Conservation (phyloP, 2,329 filamentous ascomycete genomes). For the Neopestalotiopsis sp. region DNA sequence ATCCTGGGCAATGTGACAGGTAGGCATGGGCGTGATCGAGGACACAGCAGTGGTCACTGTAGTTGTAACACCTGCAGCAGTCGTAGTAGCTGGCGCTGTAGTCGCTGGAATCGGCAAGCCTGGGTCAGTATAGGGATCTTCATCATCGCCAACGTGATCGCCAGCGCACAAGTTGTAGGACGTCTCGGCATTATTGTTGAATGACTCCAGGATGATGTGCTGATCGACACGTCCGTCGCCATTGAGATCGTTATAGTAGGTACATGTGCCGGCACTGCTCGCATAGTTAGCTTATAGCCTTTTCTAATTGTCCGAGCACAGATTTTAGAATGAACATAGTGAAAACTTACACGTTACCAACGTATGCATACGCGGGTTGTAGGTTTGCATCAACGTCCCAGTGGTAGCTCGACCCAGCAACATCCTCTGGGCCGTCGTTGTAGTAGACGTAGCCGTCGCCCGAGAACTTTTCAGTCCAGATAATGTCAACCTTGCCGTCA, state of each 20-base stretch:
- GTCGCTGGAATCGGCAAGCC: neutral
- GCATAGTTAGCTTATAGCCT: neutral
- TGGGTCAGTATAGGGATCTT: neutral
- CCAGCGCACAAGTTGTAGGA: neutral
- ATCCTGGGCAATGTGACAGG: neutral
- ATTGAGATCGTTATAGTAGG: slow-evolving; percentile 33
- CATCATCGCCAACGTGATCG: neutral
- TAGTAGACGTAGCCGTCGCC: slow-evolving; percentile 38
- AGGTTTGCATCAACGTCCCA: slow-evolving; percentile 20
- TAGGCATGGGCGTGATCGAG: neutral
- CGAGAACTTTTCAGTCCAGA: slow-evolving; percentile 42
- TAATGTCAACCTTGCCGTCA: slow-evolving; percentile 41
- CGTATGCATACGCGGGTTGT: neutral
- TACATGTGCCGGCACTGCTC: slow-evolving; percentile 26
- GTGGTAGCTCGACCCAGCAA: slow-evolving; percentile 22
- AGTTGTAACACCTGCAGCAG: neutral
- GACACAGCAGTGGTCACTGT: neutral
- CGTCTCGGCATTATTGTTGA: slow-evolving; percentile 1
- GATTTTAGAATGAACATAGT: neutral
- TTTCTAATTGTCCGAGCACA: neutral
- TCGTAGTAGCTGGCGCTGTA: neutral
- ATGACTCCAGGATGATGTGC: slow-evolving; percentile 20
- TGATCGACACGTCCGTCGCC: slow-evolving; percentile 34
- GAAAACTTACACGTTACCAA: neutral
- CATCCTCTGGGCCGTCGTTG: slow-evolving; percentile 31